Percentiles rank a stretch among this genome's conserved stretches.
Evolutionary conservation across 257 asterid genomes (phyloP).

Genomic region (Jaltomata sinuosa): DNA sequence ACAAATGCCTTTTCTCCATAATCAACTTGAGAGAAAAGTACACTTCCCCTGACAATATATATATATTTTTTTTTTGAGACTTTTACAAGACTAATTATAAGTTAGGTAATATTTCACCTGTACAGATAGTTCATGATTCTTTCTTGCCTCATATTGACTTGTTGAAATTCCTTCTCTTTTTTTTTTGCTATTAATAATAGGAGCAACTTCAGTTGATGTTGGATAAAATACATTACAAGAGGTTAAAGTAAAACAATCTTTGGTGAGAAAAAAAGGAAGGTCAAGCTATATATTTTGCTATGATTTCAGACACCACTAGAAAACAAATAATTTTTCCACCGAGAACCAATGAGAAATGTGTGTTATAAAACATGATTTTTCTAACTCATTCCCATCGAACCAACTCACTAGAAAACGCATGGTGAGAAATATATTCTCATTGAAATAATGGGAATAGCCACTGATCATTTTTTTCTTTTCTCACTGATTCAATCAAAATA

Average conservation of each 20-base stretch:
- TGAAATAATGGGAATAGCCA: no score
- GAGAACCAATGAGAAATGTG: no score
- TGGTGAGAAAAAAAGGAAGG: no score
- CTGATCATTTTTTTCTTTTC: no score
- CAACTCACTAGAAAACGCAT: no score
- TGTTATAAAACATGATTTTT: no score
- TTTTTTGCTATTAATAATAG: not conserved
- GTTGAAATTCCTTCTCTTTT: not conserved
- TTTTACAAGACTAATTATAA: not conserved
- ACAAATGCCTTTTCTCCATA: not conserved
- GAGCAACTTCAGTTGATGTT: not conserved
- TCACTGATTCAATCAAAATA: no score
- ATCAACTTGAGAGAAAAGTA: not conserved
- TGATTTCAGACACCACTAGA: not conserved
- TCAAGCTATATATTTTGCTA: not conserved
- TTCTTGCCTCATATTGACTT: not conserved
- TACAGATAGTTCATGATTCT: not conserved
- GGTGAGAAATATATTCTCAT: no score
- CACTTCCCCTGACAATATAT: not conserved
- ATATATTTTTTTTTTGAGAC: not conserved
- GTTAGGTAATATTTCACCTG: not conserved
- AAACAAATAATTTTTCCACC: no score
- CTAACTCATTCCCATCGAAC: no score
- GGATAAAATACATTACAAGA: not conserved
- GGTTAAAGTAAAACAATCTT: not conserved